Evolutionary conservation across 768 basidiomycete species (phyloP), one percentile per base, ranked within the genome.

Genomic region (Hygrophoropsis aurantiaca): DNA sequence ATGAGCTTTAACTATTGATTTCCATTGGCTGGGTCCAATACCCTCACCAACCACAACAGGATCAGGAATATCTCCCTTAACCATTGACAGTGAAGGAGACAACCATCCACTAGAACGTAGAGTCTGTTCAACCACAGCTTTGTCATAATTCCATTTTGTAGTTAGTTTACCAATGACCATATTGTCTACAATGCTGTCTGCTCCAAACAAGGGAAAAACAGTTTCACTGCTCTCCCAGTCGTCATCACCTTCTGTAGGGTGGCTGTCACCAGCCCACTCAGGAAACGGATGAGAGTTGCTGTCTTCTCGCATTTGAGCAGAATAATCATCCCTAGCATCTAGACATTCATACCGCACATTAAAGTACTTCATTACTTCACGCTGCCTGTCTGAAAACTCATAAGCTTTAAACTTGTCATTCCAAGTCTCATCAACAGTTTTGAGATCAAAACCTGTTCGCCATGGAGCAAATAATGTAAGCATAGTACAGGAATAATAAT

Each of bases 271-370:
- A n/a, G n/a, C n/a, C n/a, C n/a, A n/a, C n/a, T n/a, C n/a, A n/a
- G n/a, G n/a, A n/a, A n/a, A n/a, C n/a, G n/a, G n/a, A n/a, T n/a
- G n/a, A n/a, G n/a, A n/a, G n/a, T n/a, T n/a, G n/a, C n/a, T n/a
- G n/a, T n/a, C n/a, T n/a, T n/a, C n/a, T n/a, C n/a, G n/a, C n/a
- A n/a, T n/a, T n/a, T n/a, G n/a, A n/a, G 60, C 51, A 26, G 51
- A 32, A 50, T 51, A 68, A 39, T 70, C 68, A 52, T 72, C 68
- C 18, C 62, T 32, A 3, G 62, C 60, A 60, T 72, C 67, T 6
- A 64, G 40, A 44, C 69, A 71, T 44, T 72, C 68, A 54, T 71
- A 68, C 18, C 43, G 25, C 1, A 72, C 26, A 49, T 70, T 60
- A 20, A 69, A 61, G 43, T 67, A 65, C 15, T 48, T 38, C 43